Percentiles rank a stretch among this genome's conserved stretches.
phyloP scores from a whole-genome alignment of 305 asterid species.

The Fraxinus albicans region DNA sequence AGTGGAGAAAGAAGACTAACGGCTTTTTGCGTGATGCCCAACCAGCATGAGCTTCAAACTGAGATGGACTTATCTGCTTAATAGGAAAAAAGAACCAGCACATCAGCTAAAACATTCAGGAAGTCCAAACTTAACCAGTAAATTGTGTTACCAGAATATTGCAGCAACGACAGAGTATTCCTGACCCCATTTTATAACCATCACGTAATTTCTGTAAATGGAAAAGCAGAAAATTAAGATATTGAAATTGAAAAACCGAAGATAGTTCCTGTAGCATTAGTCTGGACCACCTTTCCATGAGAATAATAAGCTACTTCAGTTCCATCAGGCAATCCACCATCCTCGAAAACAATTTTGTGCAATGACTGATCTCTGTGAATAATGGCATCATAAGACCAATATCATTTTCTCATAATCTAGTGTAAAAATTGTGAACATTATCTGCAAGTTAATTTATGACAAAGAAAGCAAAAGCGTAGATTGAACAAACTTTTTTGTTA shows the following conservation, averaged over 20 bases:
- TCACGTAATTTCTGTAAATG: slow-evolving; percentile 45
- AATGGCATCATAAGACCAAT: neutral
- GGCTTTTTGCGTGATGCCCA: slow-evolving; percentile 70
- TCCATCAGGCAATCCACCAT: slow-evolving; percentile 60
- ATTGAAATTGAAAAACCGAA: neutral
- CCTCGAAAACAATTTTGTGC: slow-evolving; percentile 57
- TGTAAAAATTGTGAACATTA: neutral
- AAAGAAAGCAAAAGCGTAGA: slow-evolving; percentile 14
- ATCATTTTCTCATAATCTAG: neutral
- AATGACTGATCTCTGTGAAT: slow-evolving; percentile 48
- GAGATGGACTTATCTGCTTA: slow-evolving; percentile 95
- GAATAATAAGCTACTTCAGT: slow-evolving; percentile 57
- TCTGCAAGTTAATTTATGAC: slow-evolving; percentile 6
- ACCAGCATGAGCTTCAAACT: slow-evolving; percentile 99
- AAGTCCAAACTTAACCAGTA: neutral
- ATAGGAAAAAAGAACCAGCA: slow-evolving; percentile 31
- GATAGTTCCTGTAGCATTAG: neutral
- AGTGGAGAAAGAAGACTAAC: slow-evolving; percentile 33
- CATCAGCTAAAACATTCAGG: slow-evolving; percentile 11
- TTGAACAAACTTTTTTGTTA: slow-evolving; percentile 74
- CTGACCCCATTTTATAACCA: slow-evolving; percentile 53
- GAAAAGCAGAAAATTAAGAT: neutral
- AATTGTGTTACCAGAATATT: slow-evolving; percentile 40
- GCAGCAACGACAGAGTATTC: slow-evolving; percentile 59
- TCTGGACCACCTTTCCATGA: slow-evolving; percentile 53